Evolutionary conservation across 192 early-diverging fungal species (phyloP), one percentile per base, ranked within the genome.

Genomic region (Cetraspora pellucida): DNA sequence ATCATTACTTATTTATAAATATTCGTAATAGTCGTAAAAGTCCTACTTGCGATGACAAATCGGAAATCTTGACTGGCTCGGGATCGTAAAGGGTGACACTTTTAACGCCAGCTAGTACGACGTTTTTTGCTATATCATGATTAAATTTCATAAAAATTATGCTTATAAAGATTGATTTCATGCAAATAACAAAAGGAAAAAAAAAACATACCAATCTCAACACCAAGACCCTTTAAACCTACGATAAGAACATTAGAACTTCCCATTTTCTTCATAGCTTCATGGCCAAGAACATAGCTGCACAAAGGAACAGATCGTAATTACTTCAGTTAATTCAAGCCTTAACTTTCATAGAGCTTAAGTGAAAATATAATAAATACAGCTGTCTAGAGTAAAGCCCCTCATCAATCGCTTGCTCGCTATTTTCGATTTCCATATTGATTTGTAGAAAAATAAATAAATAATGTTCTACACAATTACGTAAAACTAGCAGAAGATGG

Each of bases 241-340:
- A 99, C 88, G 65, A 99, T 92, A 63, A 99, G 90, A 49, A 99
- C 95, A 85, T 99, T 96, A 55, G 97, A 95, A 68, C 83, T 83
- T 81, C 93, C 90, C 98, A 99, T 98, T 86, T 97, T 96, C 79
- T 94, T 90, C 98, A 99, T 99, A 74, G 98, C 96, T 73, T 93
- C 95, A 85, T 90, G 94, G 71, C 90, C 98, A 83, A 93, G 89
- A 23, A 95, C 94, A 78, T 95, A 95, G 67, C 94, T 95, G 88
- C 7, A 21, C 31, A 72, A 17, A 49, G n/a, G 10, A 77, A 21
- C 9, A 75, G 17, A 9, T 65, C 16, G 13, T 30, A 19, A 57
- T 54, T 27, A 52, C n/a, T 49, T 46, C 43, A 4, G 28, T 10
- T 54, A 63, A 28, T 13, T 54, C 43, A 66, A 17, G 11, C 19